These are phyloP conservation scores for Clonostachys rhizophaga DNA, from an alignment of 2,329 filamentous ascomycete genomes.

Conservation along the genomic window DNA sequence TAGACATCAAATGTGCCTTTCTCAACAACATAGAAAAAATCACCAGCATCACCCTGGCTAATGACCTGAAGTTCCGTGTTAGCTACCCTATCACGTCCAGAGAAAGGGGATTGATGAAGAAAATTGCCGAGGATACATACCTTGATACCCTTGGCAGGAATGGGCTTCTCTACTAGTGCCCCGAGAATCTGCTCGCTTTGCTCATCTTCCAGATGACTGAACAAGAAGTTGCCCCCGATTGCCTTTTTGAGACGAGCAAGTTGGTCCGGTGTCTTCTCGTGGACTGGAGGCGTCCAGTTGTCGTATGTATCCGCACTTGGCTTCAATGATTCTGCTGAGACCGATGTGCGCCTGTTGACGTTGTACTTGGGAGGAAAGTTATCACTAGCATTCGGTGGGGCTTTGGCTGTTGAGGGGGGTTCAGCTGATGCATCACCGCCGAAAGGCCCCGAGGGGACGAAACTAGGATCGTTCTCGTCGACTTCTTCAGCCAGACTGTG, in stretches of 20 bases:
- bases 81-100: too few species aligned
- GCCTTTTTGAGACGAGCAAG: constrained; percentile 72
- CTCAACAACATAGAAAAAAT: constrained; percentile 98
- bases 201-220: constrained; percentile 91
- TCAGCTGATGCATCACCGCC: constrained; percentile 45
- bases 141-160: constrained; percentile 83
- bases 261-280: constrained; percentile 81
- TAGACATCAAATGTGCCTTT: constrained; percentile 87
- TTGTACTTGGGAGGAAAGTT: constrained; percentile 91
- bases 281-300: constrained; percentile 84
- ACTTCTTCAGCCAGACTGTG: constrained; percentile 66
- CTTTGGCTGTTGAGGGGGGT: constrained; percentile 37
- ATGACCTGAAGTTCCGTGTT: constrained; percentile 63
- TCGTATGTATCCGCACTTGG: constrained; percentile 78
- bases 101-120: not conserved
- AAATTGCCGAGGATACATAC: constrained; percentile 25
- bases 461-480: constrained; percentile 63
- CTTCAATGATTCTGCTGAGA: constrained; percentile 94
- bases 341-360: constrained; percentile 86
- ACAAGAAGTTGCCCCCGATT: constrained; percentile 88
- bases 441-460: constrained; percentile 39
- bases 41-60: constrained; percentile 88
- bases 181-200: constrained; percentile 83
- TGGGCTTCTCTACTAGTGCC: constrained; percentile 89
- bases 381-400: constrained; percentile 48